Evolutionary conservation across 2,329 filamentous ascomycete species (phyloP), one percentile per base, ranked within the genome.

Genomic region (Cordyceps militaris): DNA sequence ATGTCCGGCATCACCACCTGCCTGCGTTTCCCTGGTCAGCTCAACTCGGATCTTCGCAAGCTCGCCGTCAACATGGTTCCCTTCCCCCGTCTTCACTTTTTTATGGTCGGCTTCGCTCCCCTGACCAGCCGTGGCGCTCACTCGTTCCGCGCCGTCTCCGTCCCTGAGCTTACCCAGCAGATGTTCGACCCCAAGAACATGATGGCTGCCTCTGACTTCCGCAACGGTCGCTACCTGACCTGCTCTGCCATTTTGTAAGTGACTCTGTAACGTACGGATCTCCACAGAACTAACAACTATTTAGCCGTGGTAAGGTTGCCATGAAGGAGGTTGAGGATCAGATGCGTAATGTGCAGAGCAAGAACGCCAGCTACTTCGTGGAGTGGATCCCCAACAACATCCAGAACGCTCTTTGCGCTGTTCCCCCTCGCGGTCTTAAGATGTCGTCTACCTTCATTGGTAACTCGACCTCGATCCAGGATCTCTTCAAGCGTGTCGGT

Each of bases 161-260:
- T 99, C 62, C 93, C 94, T 59, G 94, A 99, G 84, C 85, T 99
- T 76, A 97, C 94, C 71, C 94, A 99, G 83, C 94, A 99, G 79
- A 97, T 99, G 91, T 99, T 96, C 83, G 94, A 99, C 83, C 93
- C 94, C 72, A 99, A 97, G 91, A 99, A 99, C 88, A 99, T 99
- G 93, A 99, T 99, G 94, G 94, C 94, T 79, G 94, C 94, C 65
- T 95, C 92, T 64, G 94, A 99, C 82, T 99, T 99, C 91, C 91
- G 94, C 71, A 99, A 97, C 78, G 94, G 94, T 76, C 94, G 94
- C 72, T 99, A 99, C 84, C 86, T 99, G 72, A 99, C 94, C 68
- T 99, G 94, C 88, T 97, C 88, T 76, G 92, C 94, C 74, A 96
- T 99, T 79, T 99, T 99, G 85, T 88, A 76, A 77, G 84, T 79